Conservation (phyloP, 352 stramenopile species). For the Globisporangium viniferum region DNA sequence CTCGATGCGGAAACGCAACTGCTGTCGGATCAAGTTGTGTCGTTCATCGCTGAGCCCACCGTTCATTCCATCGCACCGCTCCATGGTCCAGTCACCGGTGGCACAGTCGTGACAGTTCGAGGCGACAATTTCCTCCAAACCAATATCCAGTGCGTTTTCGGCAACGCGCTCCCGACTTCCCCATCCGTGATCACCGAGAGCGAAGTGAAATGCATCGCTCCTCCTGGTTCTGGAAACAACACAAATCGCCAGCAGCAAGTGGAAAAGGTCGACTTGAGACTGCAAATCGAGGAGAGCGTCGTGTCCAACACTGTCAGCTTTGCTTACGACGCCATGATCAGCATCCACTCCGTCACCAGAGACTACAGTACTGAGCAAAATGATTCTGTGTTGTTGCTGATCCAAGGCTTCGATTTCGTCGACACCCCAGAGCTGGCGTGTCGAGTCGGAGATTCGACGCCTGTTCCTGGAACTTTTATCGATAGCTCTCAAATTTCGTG, state of each 20-base stretch:
- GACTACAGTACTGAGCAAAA: conserved; percentile 18
- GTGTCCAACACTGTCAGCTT: conserved; percentile 29
- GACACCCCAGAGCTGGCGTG: conserved; percentile 27
- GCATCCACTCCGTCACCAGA: conserved; percentile 23
- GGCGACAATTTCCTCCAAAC: conserved; percentile 19
- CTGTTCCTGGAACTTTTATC: conserved; percentile 14
- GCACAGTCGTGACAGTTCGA: conserved; percentile 24
- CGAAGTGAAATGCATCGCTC: conserved; percentile 24
- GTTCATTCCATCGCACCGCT: conserved; percentile 23
- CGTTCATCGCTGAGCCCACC: conserved; percentile 22
- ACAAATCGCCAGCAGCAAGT: not conserved
- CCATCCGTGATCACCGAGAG: conserved; percentile 17
- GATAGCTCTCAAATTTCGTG: conserved; percentile 18
- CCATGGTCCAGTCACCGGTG: conserved; percentile 25
- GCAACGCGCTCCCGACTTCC: conserved; percentile 15
- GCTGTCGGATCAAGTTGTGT: conserved; percentile 17
- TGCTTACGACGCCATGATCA: conserved; percentile 21
- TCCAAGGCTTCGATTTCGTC: conserved; percentile 34
- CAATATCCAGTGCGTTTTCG: conserved; percentile 27
- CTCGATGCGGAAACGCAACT: conserved; percentile 20
- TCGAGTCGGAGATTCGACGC: conserved; percentile 14
- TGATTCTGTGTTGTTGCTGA: conserved; percentile 13
- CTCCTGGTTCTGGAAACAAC: not conserved
- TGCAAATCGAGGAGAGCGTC: conserved; percentile 17
- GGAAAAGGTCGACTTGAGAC: not conserved